These are phyloP conservation scores for Calophaca sinica DNA, from an alignment of 306 rosid genomes.

Conservation along the genomic window DNA sequence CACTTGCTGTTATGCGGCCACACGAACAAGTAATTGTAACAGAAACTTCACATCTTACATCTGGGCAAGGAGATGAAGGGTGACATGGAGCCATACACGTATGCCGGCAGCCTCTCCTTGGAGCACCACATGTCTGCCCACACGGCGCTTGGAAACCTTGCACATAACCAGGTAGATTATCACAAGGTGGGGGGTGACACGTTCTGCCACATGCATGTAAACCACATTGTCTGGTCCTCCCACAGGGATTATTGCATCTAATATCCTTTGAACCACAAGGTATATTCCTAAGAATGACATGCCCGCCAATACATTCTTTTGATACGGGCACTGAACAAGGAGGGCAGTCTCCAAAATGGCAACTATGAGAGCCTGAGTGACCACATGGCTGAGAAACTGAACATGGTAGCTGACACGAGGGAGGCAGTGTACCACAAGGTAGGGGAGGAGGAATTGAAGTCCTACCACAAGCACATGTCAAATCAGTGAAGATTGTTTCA, in stretches of 20 bases:
- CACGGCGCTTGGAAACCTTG: constrained; percentile 68
- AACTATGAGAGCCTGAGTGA: constrained; percentile 85
- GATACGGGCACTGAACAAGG: constrained; percentile 93
- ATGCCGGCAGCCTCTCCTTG: constrained; percentile 91
- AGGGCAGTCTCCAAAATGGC: constrained; percentile 97
- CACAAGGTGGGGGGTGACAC: constrained; percentile 85
- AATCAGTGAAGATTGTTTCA: constrained; percentile 86
- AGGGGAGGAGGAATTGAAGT: constrained; percentile 90
- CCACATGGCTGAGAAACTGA: constrained; percentile 90
- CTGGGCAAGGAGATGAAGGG: constrained; percentile 81
- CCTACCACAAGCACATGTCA: constrained; percentile 86
- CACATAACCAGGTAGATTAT: constrained; percentile 50
- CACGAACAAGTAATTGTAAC: constrained; percentile 85
- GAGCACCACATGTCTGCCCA: constrained; percentile 94
- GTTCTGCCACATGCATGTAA: constrained; percentile 88
- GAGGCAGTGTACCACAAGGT: constrained; percentile 88
- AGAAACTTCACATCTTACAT: constrained; percentile 67
- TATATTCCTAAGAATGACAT: constrained; percentile 87
- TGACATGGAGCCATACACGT: constrained; percentile 85
- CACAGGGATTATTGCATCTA: constrained; percentile 90
- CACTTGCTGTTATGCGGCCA: constrained; percentile 73
- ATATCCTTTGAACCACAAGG: constrained; percentile 96
- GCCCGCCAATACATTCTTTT: constrained; percentile 95
- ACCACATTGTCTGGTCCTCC: constrained; percentile 91
- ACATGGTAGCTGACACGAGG: constrained; percentile 89